Conservation (phyloP, 768 basidiomycete genomes). For the Lepiota brunneoincarnata region DNA sequence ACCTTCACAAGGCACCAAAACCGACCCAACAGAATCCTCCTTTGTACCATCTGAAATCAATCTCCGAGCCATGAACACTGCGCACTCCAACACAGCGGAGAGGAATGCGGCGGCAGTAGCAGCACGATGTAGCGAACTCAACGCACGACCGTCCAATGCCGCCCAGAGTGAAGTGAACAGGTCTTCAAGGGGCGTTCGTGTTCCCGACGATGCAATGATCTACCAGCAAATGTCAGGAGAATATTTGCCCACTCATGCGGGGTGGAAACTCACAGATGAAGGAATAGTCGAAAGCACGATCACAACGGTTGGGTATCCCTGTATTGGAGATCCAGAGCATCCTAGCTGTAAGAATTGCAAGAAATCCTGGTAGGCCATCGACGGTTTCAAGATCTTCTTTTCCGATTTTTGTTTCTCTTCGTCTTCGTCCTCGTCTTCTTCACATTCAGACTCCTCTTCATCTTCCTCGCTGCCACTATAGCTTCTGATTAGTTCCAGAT, state of each 20-base stretch:
- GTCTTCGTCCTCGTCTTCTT: constrained; percentile 32
- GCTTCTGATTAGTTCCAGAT: constrained; percentile 29
- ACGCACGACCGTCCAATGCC: constrained; percentile 66
- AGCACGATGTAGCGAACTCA: constrained; percentile 53
- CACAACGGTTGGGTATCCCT: constrained; percentile 81
- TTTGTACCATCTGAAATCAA: constrained; percentile 4
- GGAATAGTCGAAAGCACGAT: constrained; percentile 84
- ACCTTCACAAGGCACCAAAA: background rate
- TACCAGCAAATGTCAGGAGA: constrained; percentile 8
- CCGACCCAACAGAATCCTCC: background rate
- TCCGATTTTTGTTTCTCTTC: constrained; percentile 14
- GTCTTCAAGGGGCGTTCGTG: constrained; percentile 33
- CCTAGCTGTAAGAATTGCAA: constrained; percentile 74
- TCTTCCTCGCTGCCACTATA: constrained; percentile 29
- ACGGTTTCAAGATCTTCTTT: constrained; percentile 15
- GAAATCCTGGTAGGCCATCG: constrained; percentile 66
- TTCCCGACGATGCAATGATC: constrained; percentile 26
- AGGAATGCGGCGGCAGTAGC: constrained; percentile 63
- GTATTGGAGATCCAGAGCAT: constrained; percentile 74
- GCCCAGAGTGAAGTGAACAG: constrained; percentile 83
- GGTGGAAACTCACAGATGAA: constrained; percentile 42
- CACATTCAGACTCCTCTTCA: constrained; percentile 28
- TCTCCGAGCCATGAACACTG: constrained; percentile 38
- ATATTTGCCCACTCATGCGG: constrained; percentile 3
- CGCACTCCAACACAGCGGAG: constrained; percentile 67